Evolutionary conservation across 2,329 filamentous ascomycete genomes (phyloP).

Genomic region (Chrysoporthe deuterocubensis): DNA sequence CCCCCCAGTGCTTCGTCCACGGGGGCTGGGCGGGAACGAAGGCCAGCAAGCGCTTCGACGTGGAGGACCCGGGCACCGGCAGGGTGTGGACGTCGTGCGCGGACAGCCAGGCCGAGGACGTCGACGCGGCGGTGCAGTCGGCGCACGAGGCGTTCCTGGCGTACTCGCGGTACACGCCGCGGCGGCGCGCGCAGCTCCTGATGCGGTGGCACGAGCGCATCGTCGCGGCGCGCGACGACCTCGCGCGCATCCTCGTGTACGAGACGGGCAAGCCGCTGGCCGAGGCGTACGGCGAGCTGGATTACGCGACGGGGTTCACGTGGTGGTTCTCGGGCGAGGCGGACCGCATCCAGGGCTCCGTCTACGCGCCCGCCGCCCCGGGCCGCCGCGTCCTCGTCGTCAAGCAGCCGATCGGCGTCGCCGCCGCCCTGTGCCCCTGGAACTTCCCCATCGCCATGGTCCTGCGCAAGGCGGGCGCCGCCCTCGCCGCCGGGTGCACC

Average conservation of each 20-base stretch:
- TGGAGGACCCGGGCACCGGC: slow-evolving; percentile 57
- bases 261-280: slow-evolving; percentile 62
- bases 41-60: slow-evolving; percentile 53
- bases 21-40: slow-evolving; percentile 51
- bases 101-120: slow-evolving; percentile 47
- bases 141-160: slow-evolving; percentile 42
- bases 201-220: slow-evolving; percentile 44
- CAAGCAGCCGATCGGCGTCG: slow-evolving; percentile 75
- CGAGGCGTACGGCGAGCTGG: slow-evolving; percentile 59
- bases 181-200: slow-evolving; percentile 41
- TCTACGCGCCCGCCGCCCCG: slow-evolving; percentile 62
- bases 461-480: slow-evolving; percentile 68
- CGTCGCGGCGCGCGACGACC: slow-evolving; percentile 40
- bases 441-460: slow-evolving; percentile 73
- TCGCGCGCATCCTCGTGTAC: slow-evolving; percentile 45
- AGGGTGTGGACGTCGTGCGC: slow-evolving; percentile 55
- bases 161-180: slow-evolving; percentile 44
- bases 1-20: slow-evolving; percentile 54
- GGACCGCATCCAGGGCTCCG: slow-evolving; percentile 58
- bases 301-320: slow-evolving; percentile 57
- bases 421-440: slow-evolving; percentile 72
- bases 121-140: slow-evolving; percentile 43
- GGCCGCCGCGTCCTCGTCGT: slow-evolving; percentile 70
- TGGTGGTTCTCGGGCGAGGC: slow-evolving; percentile 62
- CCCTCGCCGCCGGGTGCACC: slow-evolving; percentile 72